These are phyloP conservation scores for Kwoniella bestiolae DNA, from an alignment of 768 basidiomycete species.

Conservation along the genomic window DNA sequence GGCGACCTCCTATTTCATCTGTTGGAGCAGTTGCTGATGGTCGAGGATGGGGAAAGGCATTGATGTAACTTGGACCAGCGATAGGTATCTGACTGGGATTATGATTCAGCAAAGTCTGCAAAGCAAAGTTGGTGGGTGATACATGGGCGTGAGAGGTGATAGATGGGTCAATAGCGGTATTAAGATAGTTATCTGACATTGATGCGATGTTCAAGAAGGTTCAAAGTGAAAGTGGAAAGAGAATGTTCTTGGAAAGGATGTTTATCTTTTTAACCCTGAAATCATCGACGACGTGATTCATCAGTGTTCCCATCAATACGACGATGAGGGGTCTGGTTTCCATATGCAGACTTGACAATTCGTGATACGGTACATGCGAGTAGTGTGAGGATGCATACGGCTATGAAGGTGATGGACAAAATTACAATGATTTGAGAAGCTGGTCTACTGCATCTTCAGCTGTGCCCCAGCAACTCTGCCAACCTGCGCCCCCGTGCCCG, in stretches of 20 bases:
- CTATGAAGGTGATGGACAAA: not conserved
- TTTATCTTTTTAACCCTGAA: not conserved
- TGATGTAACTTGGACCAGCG: not conserved
- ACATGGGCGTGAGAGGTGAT: not conserved
- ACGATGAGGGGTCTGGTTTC: too few species aligned
- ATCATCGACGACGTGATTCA: too few species aligned
- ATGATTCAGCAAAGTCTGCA: not conserved
- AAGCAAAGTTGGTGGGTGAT: not conserved
- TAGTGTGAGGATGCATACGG: not conserved
- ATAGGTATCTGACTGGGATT: not conserved
- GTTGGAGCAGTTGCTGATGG: not conserved
- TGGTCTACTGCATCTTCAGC: conserved; percentile 42
- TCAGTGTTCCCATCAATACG: too few species aligned
- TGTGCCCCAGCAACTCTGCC: conserved; percentile 57
- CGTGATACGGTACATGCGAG: too few species aligned
- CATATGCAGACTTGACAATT: too few species aligned
- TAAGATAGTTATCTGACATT: not conserved
- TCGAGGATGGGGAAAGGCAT: not conserved
- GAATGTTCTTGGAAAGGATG: not conserved
- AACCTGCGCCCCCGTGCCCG: conserved; percentile 58
- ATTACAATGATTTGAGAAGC: not conserved
- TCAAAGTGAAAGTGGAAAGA: not conserved
- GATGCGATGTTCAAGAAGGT: not conserved
- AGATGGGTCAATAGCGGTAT: not conserved
- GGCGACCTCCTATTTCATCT: conserved; percentile 1